These are phyloP conservation scores for Daldinia concentrica DNA, from an alignment of 495 filamentous ascomycete species.

Conservation along the genomic window DNA sequence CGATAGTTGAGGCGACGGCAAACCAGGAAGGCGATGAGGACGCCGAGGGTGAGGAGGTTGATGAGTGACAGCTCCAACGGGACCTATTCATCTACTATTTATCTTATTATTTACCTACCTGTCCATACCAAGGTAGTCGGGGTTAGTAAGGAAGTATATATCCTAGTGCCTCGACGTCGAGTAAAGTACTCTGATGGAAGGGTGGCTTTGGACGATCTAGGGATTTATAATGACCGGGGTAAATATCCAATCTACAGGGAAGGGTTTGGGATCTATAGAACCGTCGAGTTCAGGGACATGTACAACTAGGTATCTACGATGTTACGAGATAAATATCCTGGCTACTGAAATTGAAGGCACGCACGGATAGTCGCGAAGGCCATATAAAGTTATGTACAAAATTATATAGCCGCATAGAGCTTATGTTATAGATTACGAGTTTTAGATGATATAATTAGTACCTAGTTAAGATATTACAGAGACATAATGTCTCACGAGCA, in stretches of 20 bases:
- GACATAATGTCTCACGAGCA: background rate
- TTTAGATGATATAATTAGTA: background rate
- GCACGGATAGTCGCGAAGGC: background rate
- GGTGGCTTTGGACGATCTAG: background rate
- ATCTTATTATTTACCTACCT: conserved; percentile 1
- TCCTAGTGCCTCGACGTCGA: conserved; percentile 11
- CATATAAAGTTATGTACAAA: background rate
- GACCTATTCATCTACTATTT: background rate
- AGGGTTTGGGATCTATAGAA: conserved; percentile 2
- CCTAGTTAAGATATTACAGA: background rate
- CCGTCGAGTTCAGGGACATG: background rate
- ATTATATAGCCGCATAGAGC: background rate
- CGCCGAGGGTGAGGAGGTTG: conserved; percentile 43
- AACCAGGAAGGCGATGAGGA: conserved; percentile 40
- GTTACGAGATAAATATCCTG: background rate
- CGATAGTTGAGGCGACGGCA: background rate
- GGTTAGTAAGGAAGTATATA: conserved; percentile 8
- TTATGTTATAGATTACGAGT: background rate
- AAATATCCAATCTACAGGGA: conserved; percentile 7
- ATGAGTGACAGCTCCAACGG: conserved; percentile 31
- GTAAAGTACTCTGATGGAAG: background rate
- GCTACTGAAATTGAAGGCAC: background rate
- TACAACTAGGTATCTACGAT: conserved; percentile 10
- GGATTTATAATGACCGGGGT: conserved; percentile 16
- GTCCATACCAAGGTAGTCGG: background rate